These are phyloP conservation scores for Stylosanthes scabra DNA, from an alignment of 331 rosid genomes.

Conservation along the genomic window DNA sequence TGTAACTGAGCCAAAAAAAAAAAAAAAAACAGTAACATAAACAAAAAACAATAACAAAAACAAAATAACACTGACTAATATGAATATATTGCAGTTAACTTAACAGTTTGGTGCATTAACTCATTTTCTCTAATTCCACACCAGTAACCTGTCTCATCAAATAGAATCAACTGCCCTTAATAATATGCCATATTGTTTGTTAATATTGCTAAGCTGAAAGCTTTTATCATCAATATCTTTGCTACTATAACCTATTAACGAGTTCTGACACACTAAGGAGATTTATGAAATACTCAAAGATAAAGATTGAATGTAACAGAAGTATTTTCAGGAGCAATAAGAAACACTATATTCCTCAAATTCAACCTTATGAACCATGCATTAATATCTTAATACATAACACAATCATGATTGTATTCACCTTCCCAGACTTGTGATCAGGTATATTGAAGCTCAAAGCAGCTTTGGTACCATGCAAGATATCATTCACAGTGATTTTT, in stretches of 20 bases:
- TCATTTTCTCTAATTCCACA: neutral
- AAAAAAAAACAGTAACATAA: no score
- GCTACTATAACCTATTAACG: neutral
- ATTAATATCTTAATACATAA: constrained; percentile 5
- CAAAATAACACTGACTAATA: no score
- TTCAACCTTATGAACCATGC: neutral
- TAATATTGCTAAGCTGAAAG: constrained; percentile 10
- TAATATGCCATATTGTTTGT: constrained; percentile 23
- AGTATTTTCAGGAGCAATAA: constrained; percentile 16
- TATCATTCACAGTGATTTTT: constrained; percentile 70
- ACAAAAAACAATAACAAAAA: no score
- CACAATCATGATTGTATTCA: constrained; percentile 41
- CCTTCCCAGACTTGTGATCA: constrained; percentile 98
- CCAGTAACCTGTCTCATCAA: constrained; percentile 13
- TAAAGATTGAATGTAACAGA: constrained; percentile 8
- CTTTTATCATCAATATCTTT: neutral
- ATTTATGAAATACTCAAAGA: constrained; percentile 30
- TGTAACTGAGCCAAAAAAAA: constrained; percentile 7
- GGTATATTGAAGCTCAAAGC: constrained; percentile 88
- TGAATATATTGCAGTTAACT: neutral
- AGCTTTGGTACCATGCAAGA: constrained; percentile 67
- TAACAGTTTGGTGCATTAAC: constrained; percentile 10
- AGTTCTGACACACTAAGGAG: neutral
- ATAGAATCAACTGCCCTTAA: constrained; percentile 26
- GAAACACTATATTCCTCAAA: constrained; percentile 16